Base-by-base conservation (phyloP, 257 asterid genomes). In the Osmanthus fragrans region DNA sequence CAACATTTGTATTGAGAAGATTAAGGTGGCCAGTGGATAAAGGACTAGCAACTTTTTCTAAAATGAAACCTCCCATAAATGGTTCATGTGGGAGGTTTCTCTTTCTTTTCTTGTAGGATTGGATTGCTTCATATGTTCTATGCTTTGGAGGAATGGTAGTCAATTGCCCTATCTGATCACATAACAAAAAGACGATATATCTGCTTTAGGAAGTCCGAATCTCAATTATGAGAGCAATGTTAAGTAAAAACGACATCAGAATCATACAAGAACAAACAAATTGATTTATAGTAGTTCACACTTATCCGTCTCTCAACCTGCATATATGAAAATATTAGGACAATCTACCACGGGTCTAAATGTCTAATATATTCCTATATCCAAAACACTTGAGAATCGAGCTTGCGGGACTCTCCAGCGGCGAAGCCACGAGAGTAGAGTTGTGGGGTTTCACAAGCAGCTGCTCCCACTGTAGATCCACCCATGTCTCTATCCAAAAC, bases 41-140 rank as follows among this genome's bases (percentile, higher is more conserved):
- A 13, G 95, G 94, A 27, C 74, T 33, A 2, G 89, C 87, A 0
- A 90, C 56, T 77, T 88, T 88, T 36, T 87, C 91, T 3, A 88
- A 83, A 76, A 85, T 85, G 80, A 86, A 84, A 13, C 88, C 89
- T 6, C 86, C 86, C 81, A 63, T 76, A 73, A 86, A 86, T 0
- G 84, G 86, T 29, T 85, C 87, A 15, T 71, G 77, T 23, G 89
- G 90, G 64, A 84, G 81, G 78, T 54, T 64, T 25, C 77, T 13
- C 47, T 87, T 87, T 23, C 34, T 67, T 23, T 65, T 71, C 29
- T 75, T 73, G 88, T 63, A 87, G 15, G 72, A 72, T 9, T 60
- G 85, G n/a, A 87, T 87, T 1, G 87, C 84, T 34, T 80, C 84
- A 25, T 73, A 84, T 3, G 88, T 87, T 58, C 90, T 75, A 33